Percentiles rank a stretch among this genome's conserved stretches.
Evolutionary conservation across 306 rosid genomes (phyloP).

Genomic region (Rubus idaeus): DNA sequence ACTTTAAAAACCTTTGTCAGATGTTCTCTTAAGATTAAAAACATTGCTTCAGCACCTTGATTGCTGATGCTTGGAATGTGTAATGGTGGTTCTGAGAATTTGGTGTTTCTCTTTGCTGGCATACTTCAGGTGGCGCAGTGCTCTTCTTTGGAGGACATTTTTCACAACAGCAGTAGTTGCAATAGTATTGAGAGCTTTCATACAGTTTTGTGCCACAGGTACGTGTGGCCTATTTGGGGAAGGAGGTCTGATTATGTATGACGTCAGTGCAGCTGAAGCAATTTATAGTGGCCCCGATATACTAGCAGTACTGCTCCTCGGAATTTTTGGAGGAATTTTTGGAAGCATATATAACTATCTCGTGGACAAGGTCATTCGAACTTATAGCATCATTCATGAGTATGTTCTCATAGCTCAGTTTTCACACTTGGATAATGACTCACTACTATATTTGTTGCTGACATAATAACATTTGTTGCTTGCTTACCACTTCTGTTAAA

Average conservation of each 20-base stretch:
- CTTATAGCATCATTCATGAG: conserved; percentile 77
- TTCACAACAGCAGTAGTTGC: conserved; percentile 89
- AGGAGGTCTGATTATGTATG: conserved; percentile 81
- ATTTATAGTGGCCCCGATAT: conserved; percentile 49
- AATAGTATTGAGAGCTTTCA: conserved; percentile 58
- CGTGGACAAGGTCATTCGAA: conserved; percentile 77
- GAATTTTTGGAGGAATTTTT: conserved; percentile 64
- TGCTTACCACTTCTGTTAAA: not conserved
- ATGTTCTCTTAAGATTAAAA: not conserved
- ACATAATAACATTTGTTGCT: not conserved
- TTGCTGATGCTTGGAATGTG: conserved; percentile 1
- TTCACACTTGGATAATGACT: too few relatives aligned
- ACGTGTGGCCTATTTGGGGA: conserved; percentile 75
- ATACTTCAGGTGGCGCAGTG: conserved; percentile 76
- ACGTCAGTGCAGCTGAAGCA: conserved; percentile 55
- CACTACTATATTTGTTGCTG: not conserved
- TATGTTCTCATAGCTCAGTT: conserved; percentile 38
- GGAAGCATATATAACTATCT: conserved; percentile 80
- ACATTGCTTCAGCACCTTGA: not conserved
- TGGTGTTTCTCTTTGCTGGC: conserved; percentile 18
- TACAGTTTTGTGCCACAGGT: conserved; percentile 49
- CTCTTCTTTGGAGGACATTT: conserved; percentile 85
- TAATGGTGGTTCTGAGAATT: not conserved
- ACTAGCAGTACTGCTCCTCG: conserved; percentile 56
- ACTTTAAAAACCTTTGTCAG: too few relatives aligned